phyloP scores from a whole-genome alignment of 768 basidiomycete species.

The Termitomyces sp. region DNA sequence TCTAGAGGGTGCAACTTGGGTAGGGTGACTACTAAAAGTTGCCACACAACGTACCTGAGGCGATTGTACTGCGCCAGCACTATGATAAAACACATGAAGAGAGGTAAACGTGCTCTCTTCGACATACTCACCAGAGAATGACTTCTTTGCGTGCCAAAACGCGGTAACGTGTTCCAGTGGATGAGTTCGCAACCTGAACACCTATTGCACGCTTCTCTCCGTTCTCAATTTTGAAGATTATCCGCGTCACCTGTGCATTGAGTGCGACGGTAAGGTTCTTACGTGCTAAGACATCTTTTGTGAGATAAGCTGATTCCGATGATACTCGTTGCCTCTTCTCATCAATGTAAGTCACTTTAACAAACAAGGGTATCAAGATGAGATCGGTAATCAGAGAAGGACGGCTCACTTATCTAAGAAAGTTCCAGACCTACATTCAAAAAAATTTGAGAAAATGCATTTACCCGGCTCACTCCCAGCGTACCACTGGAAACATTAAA shows the following conservation, averaged over 20 bases:
- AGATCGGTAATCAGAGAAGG: background rate
- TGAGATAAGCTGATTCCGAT: slow-evolving; percentile 64
- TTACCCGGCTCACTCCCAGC: slow-evolving; percentile 55
- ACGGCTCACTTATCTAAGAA: slow-evolving; percentile 36
- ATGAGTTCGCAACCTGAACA: slow-evolving; percentile 49
- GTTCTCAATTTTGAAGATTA: slow-evolving; percentile 44
- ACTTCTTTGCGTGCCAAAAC: slow-evolving; percentile 53
- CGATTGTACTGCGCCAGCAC: slow-evolving; percentile 56
- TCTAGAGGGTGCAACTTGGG: slow-evolving; percentile 25
- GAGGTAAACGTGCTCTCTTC: background rate
- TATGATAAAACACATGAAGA: slow-evolving; percentile 14
- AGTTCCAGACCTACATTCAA: background rate
- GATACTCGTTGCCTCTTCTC: slow-evolving; percentile 48
- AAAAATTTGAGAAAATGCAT: slow-evolving; percentile 11
- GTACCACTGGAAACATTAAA: slow-evolving; percentile 57
- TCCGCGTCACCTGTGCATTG: slow-evolving; percentile 48
- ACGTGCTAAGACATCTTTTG: slow-evolving; percentile 53
- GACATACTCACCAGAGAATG: slow-evolving; percentile 48
- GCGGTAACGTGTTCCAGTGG: slow-evolving; percentile 32
- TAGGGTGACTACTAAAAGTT: background rate
- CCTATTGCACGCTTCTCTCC: slow-evolving; percentile 46
- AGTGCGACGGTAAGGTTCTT: slow-evolving; percentile 62
- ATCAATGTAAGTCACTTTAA: slow-evolving; percentile 63
- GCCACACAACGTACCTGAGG: slow-evolving; percentile 35
- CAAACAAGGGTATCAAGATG: background rate